Conservation (phyloP, 2,329 filamentous ascomycete species). For the Seiridium unicorne region DNA sequence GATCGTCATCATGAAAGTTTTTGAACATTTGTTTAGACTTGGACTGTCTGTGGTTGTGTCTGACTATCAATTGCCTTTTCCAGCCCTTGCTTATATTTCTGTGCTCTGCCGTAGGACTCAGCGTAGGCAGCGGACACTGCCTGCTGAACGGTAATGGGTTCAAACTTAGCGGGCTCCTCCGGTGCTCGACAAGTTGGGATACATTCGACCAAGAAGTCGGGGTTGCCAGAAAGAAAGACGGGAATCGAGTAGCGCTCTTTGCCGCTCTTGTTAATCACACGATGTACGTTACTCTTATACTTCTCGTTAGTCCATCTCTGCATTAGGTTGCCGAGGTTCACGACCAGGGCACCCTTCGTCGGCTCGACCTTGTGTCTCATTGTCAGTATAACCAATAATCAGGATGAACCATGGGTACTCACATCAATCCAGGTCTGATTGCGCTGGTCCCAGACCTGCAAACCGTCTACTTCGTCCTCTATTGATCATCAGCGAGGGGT, state of each 20-base stretch:
- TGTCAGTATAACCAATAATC: background rate
- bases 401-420: conserved; percentile 4
- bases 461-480: conserved; percentile 18
- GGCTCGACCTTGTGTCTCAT: conserved; percentile 28
- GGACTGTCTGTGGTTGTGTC: background rate
- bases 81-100: conserved; percentile 29
- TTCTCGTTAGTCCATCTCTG: conserved; percentile 28
- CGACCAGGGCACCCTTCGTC: conserved; percentile 27
- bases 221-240: conserved; percentile 55
- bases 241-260: conserved; percentile 55
- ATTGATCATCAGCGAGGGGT: too few species aligned
- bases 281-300: conserved; percentile 53
- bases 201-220: conserved; percentile 37
- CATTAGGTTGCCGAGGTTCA: conserved; percentile 37
- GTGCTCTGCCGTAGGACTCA: conserved; percentile 27
- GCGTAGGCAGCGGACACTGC: conserved; percentile 30
- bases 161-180: conserved; percentile 24
- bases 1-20: too few species aligned
- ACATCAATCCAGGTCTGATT: conserved; percentile 31
- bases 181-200: conserved; percentile 27
- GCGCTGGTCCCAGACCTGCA: conserved; percentile 19
- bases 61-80: conserved; percentile 14
- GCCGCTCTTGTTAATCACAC: conserved; percentile 51
- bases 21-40: background rate
- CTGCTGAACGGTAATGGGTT: conserved; percentile 29